A percentile compares a stretch with the other conserved stretches of the same genome.
Evolutionary conservation across 805 yeast genomes (phyloP).

Genomic region (Saturnispora halmiae): DNA sequence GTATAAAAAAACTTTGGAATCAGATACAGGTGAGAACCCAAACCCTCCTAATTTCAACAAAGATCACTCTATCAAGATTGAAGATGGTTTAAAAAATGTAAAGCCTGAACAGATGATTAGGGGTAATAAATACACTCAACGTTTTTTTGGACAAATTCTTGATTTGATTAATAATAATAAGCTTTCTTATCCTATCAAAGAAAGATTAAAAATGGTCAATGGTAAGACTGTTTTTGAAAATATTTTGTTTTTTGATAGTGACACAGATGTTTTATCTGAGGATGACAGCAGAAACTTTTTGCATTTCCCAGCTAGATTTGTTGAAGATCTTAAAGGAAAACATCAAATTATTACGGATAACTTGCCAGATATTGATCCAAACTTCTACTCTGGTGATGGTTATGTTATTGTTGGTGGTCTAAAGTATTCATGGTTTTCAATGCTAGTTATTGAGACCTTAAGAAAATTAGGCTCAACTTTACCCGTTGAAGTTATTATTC

Average conservation of each 20-base stretch:
- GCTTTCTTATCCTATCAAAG: slow-evolving; percentile 25
- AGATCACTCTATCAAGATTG: slow-evolving; percentile 23
- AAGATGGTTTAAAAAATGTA: slow-evolving; percentile 18
- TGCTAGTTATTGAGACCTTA: slow-evolving; percentile 32
- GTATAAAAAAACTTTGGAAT: slow-evolving; percentile 1
- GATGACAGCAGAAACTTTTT: slow-evolving; percentile 8
- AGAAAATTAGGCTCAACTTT: slow-evolving; percentile 35
- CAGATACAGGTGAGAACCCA: slow-evolving; percentile 4
- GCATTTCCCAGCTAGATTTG: slow-evolving; percentile 30
- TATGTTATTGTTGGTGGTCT: slow-evolving; percentile 39
- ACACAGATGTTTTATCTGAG: slow-evolving; percentile 12
- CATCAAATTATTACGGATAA: slow-evolving; percentile 38
- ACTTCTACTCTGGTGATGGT: slow-evolving; percentile 24
- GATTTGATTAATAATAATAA: slow-evolving; percentile 25
- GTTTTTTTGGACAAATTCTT: slow-evolving; percentile 24
- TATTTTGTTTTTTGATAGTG: slow-evolving; percentile 11
- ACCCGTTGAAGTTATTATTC: slow-evolving; percentile 25
- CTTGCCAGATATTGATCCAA: slow-evolving; percentile 34
- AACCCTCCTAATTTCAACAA: slow-evolving; percentile 21
- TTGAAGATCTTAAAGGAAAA: slow-evolving; percentile 35
- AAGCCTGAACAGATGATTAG: slow-evolving; percentile 20
- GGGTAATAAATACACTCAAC: slow-evolving; percentile 25
- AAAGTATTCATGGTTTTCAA: slow-evolving; percentile 33
- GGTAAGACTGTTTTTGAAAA: slow-evolving; percentile 19
- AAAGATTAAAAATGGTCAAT: slow-evolving; percentile 20